phyloP scores from a whole-genome alignment of 331 rosid genomes.

The Quercus phellos region DNA sequence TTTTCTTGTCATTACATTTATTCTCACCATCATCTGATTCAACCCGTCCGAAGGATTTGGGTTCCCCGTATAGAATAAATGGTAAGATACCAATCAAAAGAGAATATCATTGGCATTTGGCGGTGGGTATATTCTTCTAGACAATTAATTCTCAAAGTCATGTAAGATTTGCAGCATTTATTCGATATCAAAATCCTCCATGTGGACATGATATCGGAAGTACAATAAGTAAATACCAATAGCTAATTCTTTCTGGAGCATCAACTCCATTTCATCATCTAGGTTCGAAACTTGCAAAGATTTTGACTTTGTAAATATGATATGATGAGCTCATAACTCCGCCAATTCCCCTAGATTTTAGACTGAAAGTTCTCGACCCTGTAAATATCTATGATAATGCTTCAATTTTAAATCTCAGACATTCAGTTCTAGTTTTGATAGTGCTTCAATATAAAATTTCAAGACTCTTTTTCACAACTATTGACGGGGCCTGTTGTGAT shows the following conservation, averaged over 20 bases:
- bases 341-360: not conserved
- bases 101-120: constrained; percentile 21
- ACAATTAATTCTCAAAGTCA: constrained; percentile 18
- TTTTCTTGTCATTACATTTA: constrained; percentile 10
- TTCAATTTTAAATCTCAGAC: not conserved
- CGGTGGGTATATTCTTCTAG: constrained; percentile 31
- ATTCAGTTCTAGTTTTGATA: not conserved
- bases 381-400: constrained; percentile 2
- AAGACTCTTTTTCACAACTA: too few species aligned
- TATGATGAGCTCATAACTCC: not conserved
- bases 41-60: constrained; percentile 68
- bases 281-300: not conserved
- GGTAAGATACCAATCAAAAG: constrained; percentile 20
- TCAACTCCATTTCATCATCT: constrained; percentile 7
- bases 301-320: constrained; percentile 20
- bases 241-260: constrained; percentile 22
- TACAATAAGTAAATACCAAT: constrained; percentile 26
- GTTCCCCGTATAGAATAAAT: constrained; percentile 56
- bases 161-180: constrained; percentile 23
- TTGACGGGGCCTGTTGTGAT: too few species aligned
- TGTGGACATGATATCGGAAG: constrained; percentile 29
- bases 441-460: not conserved
- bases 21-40: constrained; percentile 18
- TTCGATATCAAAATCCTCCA: not conserved
- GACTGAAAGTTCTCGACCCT: constrained; percentile 1